Conservation (phyloP, 805 yeast genomes). For the Candida germanica region DNA sequence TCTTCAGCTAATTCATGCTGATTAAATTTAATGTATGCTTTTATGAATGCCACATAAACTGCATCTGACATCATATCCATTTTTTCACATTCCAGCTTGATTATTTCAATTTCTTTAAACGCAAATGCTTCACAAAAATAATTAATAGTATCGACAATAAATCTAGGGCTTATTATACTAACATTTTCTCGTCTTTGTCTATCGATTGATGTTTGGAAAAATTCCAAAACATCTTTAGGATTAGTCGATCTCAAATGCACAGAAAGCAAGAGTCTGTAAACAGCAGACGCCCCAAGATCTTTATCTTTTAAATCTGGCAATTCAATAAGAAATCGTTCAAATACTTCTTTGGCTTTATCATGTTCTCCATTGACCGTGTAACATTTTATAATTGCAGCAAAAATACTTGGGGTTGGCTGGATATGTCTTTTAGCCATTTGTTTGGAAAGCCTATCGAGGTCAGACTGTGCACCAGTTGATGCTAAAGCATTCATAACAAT, state of each 20-base stretch:
- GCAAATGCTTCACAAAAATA: slow-evolving; percentile 21
- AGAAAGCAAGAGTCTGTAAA: slow-evolving; percentile 23
- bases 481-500: slow-evolving; percentile 63
- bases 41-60: slow-evolving; percentile 25
- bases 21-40: slow-evolving; percentile 27
- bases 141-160: slow-evolving; percentile 17
- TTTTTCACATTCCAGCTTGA: slow-evolving; percentile 17
- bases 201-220: slow-evolving; percentile 21
- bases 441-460: slow-evolving; percentile 49
- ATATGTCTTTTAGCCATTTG: slow-evolving; percentile 45
- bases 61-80: slow-evolving; percentile 18
- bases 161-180: slow-evolving; percentile 16
- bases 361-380: slow-evolving; percentile 35
- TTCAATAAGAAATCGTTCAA: slow-evolving; percentile 23
- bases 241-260: slow-evolving; percentile 24
- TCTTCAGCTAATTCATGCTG: slow-evolving; percentile 33
- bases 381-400: slow-evolving; percentile 45
- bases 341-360: slow-evolving; percentile 25
- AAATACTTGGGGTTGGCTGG: slow-evolving; percentile 43
- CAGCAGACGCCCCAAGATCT: not conserved
- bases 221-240: slow-evolving; percentile 23
- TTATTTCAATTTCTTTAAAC: slow-evolving; percentile 17
- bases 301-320: not conserved
- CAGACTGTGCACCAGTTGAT: slow-evolving; percentile 42
- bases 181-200: slow-evolving; percentile 14